These are phyloP conservation scores for Globisporangium paddicum DNA, from an alignment of 352 stramenopile species.

Conservation along the genomic window DNA sequence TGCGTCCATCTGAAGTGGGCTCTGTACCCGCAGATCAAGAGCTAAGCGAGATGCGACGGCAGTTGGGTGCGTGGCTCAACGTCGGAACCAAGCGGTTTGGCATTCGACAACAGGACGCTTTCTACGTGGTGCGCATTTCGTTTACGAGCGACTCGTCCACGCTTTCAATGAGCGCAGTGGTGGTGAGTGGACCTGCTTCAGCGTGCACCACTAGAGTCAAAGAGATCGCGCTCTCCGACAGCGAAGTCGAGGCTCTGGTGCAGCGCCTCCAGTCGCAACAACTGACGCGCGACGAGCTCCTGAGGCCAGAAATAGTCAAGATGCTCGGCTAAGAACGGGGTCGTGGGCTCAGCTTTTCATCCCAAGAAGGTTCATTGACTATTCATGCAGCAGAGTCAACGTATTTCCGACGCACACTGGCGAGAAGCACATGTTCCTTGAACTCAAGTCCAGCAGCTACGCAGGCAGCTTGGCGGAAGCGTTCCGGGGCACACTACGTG, in stretches of 20 bases:
- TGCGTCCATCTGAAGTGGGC: neutral
- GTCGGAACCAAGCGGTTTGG: neutral
- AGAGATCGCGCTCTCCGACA: neutral
- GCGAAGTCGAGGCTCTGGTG: conserved; percentile 11
- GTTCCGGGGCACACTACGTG: conserved; percentile 39
- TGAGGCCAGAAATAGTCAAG: conserved; percentile 7
- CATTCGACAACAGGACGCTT: neutral
- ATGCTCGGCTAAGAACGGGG: neutral
- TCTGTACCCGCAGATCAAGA: neutral
- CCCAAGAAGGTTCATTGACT: neutral
- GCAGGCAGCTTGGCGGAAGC: conserved; percentile 39
- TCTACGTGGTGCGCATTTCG: conserved; percentile 6
- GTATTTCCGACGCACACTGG: conserved; percentile 48
- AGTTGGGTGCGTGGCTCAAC: conserved; percentile 12
- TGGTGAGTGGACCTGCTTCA: neutral
- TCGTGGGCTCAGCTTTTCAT: neutral
- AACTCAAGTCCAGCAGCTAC: conserved; percentile 52
- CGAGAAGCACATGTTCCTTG: conserved; percentile 35
- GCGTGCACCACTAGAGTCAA: neutral
- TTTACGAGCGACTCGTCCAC: neutral
- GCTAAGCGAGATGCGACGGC: neutral
- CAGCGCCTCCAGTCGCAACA: conserved; percentile 17
- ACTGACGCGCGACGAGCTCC: conserved; percentile 12
- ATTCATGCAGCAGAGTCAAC: neutral
- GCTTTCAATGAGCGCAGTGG: neutral